phyloP scores from a whole-genome alignment of 768 basidiomycete genomes.

The Podaxis rugospora region DNA sequence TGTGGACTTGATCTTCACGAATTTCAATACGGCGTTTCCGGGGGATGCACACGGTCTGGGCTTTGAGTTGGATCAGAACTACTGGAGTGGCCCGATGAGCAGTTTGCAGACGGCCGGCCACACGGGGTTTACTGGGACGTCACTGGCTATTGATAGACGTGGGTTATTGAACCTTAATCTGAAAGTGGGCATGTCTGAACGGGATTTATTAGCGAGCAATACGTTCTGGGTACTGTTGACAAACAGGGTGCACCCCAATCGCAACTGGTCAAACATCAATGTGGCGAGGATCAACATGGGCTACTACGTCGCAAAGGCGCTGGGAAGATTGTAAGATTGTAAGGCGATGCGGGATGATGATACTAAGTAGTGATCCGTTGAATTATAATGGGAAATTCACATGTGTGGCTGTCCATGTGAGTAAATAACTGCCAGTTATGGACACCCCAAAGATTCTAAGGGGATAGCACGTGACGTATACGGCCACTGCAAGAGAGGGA shows the following conservation, averaged over 20 bases:
- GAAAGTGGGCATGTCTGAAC: background rate
- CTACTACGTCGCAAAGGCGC: slow-evolving; percentile 17
- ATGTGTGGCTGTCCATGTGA: background rate
- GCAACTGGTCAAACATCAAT: slow-evolving; percentile 25
- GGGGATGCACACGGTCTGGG: slow-evolving; percentile 23
- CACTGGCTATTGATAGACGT: slow-evolving; percentile 25
- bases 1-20: slow-evolving; percentile 24
- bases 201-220: slow-evolving; percentile 19
- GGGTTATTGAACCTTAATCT: slow-evolving; percentile 1
- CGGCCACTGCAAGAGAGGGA: background rate
- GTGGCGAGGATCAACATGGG: slow-evolving; percentile 19
- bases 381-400: slow-evolving; percentile 1
- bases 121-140: slow-evolving; percentile 23
- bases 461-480: slow-evolving; percentile 1
- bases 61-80: slow-evolving; percentile 24
- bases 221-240: slow-evolving; percentile 24
- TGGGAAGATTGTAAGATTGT: slow-evolving; percentile 15
- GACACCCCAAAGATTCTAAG: slow-evolving; percentile 10
- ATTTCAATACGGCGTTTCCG: slow-evolving; percentile 24
- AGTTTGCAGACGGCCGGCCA: slow-evolving; percentile 25
- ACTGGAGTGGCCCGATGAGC: slow-evolving; percentile 24
- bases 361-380: background rate
- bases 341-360: background rate
- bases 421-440: background rate
- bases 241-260: slow-evolving; percentile 23